Percentiles rank a stretch among this genome's conserved stretches.
These are phyloP conservation scores for Fusarium sambucinum DNA, from an alignment of 2,329 filamentous ascomycete species.

Conservation along the genomic window DNA sequence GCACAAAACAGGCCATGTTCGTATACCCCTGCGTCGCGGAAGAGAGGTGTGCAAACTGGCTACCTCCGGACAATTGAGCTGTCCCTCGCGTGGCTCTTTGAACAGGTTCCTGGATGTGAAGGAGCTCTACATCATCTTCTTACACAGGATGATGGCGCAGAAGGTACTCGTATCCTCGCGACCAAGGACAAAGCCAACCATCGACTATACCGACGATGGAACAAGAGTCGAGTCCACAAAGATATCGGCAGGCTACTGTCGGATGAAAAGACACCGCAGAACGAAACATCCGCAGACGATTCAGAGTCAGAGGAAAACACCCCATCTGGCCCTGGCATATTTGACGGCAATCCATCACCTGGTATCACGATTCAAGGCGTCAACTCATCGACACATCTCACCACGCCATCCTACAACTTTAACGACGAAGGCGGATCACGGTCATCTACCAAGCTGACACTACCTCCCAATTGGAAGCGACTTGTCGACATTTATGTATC, in stretches of 20 bases:
- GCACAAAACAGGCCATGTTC: conserved; percentile 74
- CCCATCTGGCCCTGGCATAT: conserved; percentile 31
- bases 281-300: conserved; percentile 54
- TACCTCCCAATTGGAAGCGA: conserved; percentile 68
- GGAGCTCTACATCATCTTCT: conserved; percentile 67
- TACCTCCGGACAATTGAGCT: conserved; percentile 81
- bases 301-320: conserved; percentile 50
- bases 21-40: conserved; percentile 79
- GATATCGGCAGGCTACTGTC: conserved; percentile 74
- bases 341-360: conserved; percentile 39
- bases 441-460: conserved; percentile 44
- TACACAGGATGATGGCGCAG: conserved; percentile 57
- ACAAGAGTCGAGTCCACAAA: conserved; percentile 70
- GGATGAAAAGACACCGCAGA: conserved; percentile 51
- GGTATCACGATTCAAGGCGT: conserved; percentile 35
- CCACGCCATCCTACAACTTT: conserved; percentile 17
- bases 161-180: conserved; percentile 59
- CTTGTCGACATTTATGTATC: conserved; percentile 80
- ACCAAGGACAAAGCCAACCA: conserved; percentile 67
- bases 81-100: conserved; percentile 74
- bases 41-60: conserved; percentile 82
- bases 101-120: conserved; percentile 70
- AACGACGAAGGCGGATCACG: conserved; percentile 6
- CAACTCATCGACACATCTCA: conserved; percentile 15
- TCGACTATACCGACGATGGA: conserved; percentile 71